These are phyloP conservation scores for Aspergillus novoparasiticus DNA, from an alignment of 2,329 filamentous ascomycete genomes.

Conservation along the genomic window DNA sequence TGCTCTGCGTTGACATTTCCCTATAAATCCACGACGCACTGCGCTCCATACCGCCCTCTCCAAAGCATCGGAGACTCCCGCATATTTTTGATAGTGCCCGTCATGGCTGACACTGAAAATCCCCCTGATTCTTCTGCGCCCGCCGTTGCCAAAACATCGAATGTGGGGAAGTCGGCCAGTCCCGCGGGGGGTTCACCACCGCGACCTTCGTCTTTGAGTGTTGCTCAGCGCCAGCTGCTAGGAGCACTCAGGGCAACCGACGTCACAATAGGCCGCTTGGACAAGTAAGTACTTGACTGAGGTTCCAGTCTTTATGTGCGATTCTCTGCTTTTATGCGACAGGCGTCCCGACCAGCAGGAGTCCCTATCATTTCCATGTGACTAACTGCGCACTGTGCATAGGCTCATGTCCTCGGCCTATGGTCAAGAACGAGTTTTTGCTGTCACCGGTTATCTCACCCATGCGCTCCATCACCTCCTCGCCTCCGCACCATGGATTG, in stretches of 20 bases:
- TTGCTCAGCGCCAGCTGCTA: conserved; percentile 27
- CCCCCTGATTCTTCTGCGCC: conserved; percentile 17
- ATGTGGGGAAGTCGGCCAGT: conserved; percentile 27
- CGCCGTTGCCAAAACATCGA: conserved; percentile 20
- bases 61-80: conserved; percentile 1
- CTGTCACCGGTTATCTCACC: conserved; percentile 68
- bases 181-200: conserved; percentile 16
- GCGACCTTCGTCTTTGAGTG: conserved; percentile 10
- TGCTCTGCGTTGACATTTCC: conserved; percentile 9
- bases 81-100: not conserved
- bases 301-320: not conserved
- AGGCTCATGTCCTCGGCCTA: conserved; percentile 68
- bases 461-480: conserved; percentile 64
- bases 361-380: not conserved
- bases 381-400: conserved; percentile 15
- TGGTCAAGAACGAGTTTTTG: conserved; percentile 70
- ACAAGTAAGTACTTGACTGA: conserved; percentile 27
- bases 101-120: conserved; percentile 26
- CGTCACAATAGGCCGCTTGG: conserved; percentile 31
- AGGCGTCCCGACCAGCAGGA: not conserved
- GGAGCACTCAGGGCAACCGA: conserved; percentile 32
- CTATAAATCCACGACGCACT: conserved; percentile 7
- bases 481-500: conserved; percentile 52
- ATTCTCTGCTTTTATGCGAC: not conserved
- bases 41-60: not conserved